Evolutionary conservation across 768 basidiomycete species (phyloP), one percentile per base, ranked within the genome.

Genomic region (Macrolepiota albuminosa): DNA sequence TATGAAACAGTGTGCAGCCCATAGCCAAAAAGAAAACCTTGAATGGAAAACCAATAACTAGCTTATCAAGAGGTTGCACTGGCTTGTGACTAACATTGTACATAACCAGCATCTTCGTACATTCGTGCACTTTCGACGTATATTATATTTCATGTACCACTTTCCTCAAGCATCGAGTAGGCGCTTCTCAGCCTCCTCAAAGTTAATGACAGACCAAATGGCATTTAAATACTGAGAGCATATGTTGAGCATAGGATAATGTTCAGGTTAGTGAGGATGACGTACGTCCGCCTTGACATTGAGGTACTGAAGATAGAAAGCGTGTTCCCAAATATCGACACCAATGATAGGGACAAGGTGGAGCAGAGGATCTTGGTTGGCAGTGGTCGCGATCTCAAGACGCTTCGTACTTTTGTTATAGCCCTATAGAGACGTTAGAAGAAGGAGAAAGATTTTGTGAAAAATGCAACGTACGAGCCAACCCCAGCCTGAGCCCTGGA

Each of bases 401-500:
- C 78, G 78, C 75, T 85, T 84, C 61, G 76, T 84, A 59, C 68
- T 59, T 34, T 84, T 79, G 78, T 92, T 90, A 58, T 81, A 75
- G 2, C 92, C 95, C 90, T 90, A 39, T 3, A 37, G 21, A 21
- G 21, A 21, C 6, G 18, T 43, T 43, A n/a, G 18, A 31, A 21
- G 34, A 31, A 16, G 16, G 4, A 39, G 10, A 4, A 29, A 6
- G 11, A 10, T 26, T 8, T 6, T 1, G 40, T 21, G 8, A 33
- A 26, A 65, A 34, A 21, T 6, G 5, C 2, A 18, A 85, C 89
- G 67, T 69, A 93, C 92, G 69, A 96, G 81, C 95, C 95, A 97
- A 60, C 93, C 94, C 95, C 95, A 96, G 34, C 94, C 95, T 57
- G 88, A 91, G 16, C 95, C 95, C 70, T 96, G 95, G 61, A 98